These are phyloP conservation scores for Isoetes taiwanensis DNA, from an alignment of 75 land plant species.

Conservation along the genomic window DNA sequence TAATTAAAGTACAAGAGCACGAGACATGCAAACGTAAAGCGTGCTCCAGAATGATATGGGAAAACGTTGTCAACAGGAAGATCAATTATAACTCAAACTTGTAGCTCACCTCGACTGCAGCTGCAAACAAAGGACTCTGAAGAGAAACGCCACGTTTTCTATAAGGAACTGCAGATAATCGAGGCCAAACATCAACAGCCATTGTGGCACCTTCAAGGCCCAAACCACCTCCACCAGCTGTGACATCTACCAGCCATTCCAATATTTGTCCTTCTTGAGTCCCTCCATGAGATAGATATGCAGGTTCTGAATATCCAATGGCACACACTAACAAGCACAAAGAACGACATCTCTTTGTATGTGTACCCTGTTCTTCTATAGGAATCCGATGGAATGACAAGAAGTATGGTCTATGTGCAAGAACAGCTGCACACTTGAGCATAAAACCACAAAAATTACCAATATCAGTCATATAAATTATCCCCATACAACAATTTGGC, in stretches of 20 bases:
- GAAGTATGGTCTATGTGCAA: constrained; percentile 10
- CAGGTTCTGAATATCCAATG: constrained; percentile 11
- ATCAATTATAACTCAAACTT: too few species aligned
- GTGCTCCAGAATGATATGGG: too few species aligned
- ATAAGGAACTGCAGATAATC: constrained; percentile 2
- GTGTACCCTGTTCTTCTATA: not conserved
- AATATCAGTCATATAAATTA: not conserved
- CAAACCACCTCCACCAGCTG: constrained; percentile 14
- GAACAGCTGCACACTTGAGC: constrained; percentile 13
- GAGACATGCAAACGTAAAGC: too few species aligned
- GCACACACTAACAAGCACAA: constrained; percentile 11
- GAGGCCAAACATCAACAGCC: constrained; percentile 11
- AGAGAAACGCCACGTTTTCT: constrained; percentile 4
- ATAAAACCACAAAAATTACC: not conserved
- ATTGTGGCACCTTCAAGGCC: constrained; percentile 19
- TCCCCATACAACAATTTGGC: not conserved
- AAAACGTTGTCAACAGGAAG: too few species aligned
- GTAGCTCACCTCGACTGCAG: constrained; percentile 11
- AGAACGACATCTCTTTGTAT: constrained; percentile 1
- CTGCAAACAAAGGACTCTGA: constrained; percentile 9
- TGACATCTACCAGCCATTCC: constrained; percentile 18
- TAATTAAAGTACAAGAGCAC: too few species aligned
- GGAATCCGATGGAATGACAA: not conserved
- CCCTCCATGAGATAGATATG: constrained; percentile 11
- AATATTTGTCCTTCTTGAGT: constrained; percentile 5